Percentiles rank a stretch among this genome's conserved stretches.
Conservation (phyloP, 805 yeast genomes). For the Myxozyma sirexii region DNA sequence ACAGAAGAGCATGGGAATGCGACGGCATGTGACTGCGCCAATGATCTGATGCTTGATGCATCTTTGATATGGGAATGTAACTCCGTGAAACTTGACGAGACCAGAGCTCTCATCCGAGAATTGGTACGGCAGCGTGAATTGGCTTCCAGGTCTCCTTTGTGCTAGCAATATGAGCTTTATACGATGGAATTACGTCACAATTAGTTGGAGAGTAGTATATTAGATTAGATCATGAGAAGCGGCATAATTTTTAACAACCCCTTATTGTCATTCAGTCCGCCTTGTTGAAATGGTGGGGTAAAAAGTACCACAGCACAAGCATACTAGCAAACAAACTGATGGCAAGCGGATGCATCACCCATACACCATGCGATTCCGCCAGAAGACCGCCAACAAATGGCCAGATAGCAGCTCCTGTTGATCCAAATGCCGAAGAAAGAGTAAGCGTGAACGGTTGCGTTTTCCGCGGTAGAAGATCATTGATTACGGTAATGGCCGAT, state of each 20-base stretch:
- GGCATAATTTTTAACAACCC: no score
- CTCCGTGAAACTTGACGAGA: not conserved
- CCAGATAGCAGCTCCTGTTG: conserved; percentile 75
- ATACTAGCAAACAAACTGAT: conserved; percentile 33
- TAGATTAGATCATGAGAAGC: no score
- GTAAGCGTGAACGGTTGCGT: conserved; percentile 70
- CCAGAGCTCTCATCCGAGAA: conserved; percentile 3
- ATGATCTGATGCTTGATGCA: conserved; percentile 5
- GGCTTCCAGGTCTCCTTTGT: not conserved
- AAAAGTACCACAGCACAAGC: conserved; percentile 33
- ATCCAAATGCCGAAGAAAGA: conserved; percentile 73
- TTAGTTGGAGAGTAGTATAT: no score
- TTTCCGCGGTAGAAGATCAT: conserved; percentile 60
- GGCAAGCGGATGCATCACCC: conserved; percentile 35
- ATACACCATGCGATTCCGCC: conserved; percentile 39
- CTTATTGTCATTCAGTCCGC: no score
- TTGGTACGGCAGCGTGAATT: conserved; percentile 11
- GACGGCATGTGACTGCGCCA: not conserved
- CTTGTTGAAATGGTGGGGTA: conserved; percentile 9
- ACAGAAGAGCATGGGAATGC: not conserved
- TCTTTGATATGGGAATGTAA: conserved; percentile 16
- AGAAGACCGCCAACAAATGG: conserved; percentile 64
- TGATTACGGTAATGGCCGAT: conserved; percentile 63
- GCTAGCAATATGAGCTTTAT: not conserved
- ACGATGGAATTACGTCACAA: not conserved